Percentiles rank a stretch among this genome's conserved stretches.
Evolutionary conservation across 495 filamentous ascomycete genomes (phyloP).

Genomic region (Trichoderma asperelloides): DNA sequence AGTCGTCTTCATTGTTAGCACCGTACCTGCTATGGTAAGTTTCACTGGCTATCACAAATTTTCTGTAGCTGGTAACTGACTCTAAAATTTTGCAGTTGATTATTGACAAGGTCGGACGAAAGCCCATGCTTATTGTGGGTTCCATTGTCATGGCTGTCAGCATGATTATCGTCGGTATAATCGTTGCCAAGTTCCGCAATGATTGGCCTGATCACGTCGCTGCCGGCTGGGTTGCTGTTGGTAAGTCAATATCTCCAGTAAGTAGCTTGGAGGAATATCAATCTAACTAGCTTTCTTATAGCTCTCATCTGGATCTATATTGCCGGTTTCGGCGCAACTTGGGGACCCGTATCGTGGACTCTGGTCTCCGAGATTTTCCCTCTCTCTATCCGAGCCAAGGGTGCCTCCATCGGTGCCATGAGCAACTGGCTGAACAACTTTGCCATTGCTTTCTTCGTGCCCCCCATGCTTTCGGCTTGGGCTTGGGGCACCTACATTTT

Average conservation of each 20-base stretch:
- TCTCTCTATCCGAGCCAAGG: constrained; percentile 51
- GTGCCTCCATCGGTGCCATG: constrained; percentile 18
- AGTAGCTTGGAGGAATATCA: not conserved
- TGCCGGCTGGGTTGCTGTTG: constrained; percentile 41
- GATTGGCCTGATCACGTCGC: constrained; percentile 22
- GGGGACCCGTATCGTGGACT: constrained; percentile 33
- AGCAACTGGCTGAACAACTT: constrained; percentile 13
- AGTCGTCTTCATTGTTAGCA: constrained; percentile 44
- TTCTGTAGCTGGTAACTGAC: constrained; percentile 3
- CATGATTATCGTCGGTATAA: constrained; percentile 54
- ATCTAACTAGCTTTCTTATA: constrained; percentile 14
- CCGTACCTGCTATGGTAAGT: constrained; percentile 45
- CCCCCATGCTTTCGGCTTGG: not conserved
- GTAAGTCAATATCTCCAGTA: constrained; percentile 47
- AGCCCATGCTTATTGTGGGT: constrained; percentile 47
- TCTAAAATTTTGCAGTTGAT: not conserved
- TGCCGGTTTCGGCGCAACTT: constrained; percentile 38
- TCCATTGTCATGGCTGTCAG: constrained; percentile 54
- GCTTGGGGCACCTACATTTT: constrained; percentile 22
- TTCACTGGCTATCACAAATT: not conserved
- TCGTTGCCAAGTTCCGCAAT: constrained; percentile 41
- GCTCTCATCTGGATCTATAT: constrained; percentile 49
- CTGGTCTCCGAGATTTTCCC: constrained; percentile 59
- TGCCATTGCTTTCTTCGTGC: constrained; percentile 1
- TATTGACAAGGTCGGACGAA: constrained; percentile 55